Conservation (phyloP, 1,139 yeast species). For the Kluyveromyces sp. region DNA sequence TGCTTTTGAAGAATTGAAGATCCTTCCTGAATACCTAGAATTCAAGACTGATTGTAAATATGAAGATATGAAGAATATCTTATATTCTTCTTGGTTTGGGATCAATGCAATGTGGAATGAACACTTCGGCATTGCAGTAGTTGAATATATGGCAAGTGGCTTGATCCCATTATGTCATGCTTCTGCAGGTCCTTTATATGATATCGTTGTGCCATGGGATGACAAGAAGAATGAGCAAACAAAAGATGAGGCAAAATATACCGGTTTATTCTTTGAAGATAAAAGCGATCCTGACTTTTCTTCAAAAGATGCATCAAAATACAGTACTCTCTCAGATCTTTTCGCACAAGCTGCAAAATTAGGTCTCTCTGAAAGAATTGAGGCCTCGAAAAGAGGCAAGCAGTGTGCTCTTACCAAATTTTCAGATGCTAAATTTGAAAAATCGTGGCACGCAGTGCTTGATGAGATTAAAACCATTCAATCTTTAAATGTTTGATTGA, state of each 20-base stretch:
- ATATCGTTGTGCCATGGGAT: slow-evolving; percentile 63
- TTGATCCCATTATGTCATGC: slow-evolving; percentile 86
- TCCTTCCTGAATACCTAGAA: slow-evolving; percentile 44
- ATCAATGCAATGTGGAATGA: slow-evolving; percentile 99
- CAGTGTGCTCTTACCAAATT: slow-evolving; percentile 51
- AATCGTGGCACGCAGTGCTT: slow-evolving; percentile 49
- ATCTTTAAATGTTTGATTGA: not conserved
- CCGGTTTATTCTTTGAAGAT: slow-evolving; percentile 72
- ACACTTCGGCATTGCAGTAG: slow-evolving; percentile 97
- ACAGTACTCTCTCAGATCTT: slow-evolving; percentile 41
- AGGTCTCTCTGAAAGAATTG: slow-evolving; percentile 32
- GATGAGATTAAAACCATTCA: slow-evolving; percentile 29
- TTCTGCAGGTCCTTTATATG: slow-evolving; percentile 88
- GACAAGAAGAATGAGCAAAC: slow-evolving; percentile 26
- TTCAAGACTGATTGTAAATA: slow-evolving; percentile 76
- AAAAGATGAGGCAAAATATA: slow-evolving; percentile 31
- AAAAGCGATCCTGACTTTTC: slow-evolving; percentile 53
- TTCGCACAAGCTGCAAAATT: slow-evolving; percentile 38
- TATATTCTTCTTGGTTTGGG: slow-evolving; percentile 64
- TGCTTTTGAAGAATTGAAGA: slow-evolving; percentile 38
- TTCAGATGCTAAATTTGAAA: slow-evolving; percentile 56
- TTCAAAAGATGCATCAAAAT: slow-evolving; percentile 23
- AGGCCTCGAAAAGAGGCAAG: slow-evolving; percentile 46
- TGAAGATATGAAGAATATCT: slow-evolving; percentile 46
- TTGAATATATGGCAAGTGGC: slow-evolving; percentile 85